These are phyloP conservation scores for Serendipita sp. DNA, from an alignment of 768 basidiomycete genomes.

Conservation along the genomic window DNA sequence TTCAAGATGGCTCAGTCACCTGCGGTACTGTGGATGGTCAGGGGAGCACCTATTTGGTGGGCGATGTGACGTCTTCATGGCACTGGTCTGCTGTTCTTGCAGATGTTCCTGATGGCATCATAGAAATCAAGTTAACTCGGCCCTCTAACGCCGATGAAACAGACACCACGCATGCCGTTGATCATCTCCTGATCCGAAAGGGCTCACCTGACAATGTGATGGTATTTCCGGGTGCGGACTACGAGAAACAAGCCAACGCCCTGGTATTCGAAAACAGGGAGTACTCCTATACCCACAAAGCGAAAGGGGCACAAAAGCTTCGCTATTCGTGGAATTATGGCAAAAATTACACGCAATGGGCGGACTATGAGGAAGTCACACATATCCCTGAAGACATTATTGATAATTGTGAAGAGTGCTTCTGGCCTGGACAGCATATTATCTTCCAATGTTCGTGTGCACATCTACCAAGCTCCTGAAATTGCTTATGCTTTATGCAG, in stretches of 20 bases:
- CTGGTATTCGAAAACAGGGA: constrained; percentile 33
- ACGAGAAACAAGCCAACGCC: constrained; percentile 28
- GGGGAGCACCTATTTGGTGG: constrained; percentile 33
- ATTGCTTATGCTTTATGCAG: constrained; percentile 21
- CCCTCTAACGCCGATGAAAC: constrained; percentile 27
- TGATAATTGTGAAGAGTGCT: constrained; percentile 24
- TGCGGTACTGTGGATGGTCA: constrained; percentile 38
- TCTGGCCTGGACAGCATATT: constrained; percentile 74
- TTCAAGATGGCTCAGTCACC: constrained; percentile 26
- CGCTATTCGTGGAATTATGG: constrained; percentile 81
- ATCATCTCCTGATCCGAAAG: constrained; percentile 70
- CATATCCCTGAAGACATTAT: constrained; percentile 46
- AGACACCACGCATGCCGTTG: constrained; percentile 42
- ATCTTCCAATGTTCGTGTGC: constrained; percentile 68
- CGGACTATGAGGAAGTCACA: constrained; percentile 57
- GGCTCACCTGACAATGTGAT: constrained; percentile 59
- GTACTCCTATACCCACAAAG: constrained; percentile 66
- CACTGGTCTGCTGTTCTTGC: constrained; percentile 58
- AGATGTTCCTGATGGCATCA: constrained; percentile 68
- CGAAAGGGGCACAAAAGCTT: constrained; percentile 73
- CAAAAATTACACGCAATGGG: constrained; percentile 69
- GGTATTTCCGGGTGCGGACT: constrained; percentile 75
- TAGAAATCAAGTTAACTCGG: constrained; percentile 52
- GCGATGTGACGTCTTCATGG: constrained; percentile 43
- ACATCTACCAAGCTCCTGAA: neutral